Base-by-base conservation (phyloP, 2,329 filamentous ascomycete genomes). In the Verticillium alfalfae region DNA sequence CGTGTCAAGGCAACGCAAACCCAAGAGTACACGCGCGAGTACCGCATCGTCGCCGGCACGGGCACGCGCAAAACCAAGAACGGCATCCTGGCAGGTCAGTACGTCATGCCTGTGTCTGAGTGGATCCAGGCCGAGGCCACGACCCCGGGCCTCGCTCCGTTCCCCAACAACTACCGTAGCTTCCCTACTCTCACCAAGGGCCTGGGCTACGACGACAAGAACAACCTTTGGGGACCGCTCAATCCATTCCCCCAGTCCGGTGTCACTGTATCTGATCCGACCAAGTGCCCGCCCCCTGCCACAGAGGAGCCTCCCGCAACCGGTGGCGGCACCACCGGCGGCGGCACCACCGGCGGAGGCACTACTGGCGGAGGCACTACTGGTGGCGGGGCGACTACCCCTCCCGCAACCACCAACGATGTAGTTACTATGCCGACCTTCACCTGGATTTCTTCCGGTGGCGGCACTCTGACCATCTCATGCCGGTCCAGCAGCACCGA, bases 71-170 rank as follows among this genome's bases (percentile, higher is more conserved):
- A 68, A 34, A 76, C 75, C 2, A 71, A 71, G 38, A 76, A 78
- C 62, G 71, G 71, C 34, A 75, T 79, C 56, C 63, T 70, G n/a
- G 76, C 75, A 4, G 76, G 77, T 5, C 71, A 76, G 60, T 79
- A 76, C 54, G 68, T 78, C 22, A 71, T 72, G 36, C 72, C 77
- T 13, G 76, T 79, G 5, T 70, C 69, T 4, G 77, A 78, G 61
- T 79, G 75, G 75, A 78, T 79, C 64, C 76, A 75, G 66, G 76
- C 77, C 10, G 77, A 79, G 64, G 68, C 73, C 18, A 69, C 73
- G 18, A 67, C 70, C 3, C 77, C 77, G n/a, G 77, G 77, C 1
- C 61, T 62, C 18, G 57, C 66, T 12, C 71, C 70, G 10, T 65
- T 66, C 66, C 70, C 63, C 62, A 72, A 70, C 64, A 70, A 74